Evolutionary conservation across 1,284 basidiomycete species (phyloP).

Genomic region (Lignosus rhinocerotis): DNA sequence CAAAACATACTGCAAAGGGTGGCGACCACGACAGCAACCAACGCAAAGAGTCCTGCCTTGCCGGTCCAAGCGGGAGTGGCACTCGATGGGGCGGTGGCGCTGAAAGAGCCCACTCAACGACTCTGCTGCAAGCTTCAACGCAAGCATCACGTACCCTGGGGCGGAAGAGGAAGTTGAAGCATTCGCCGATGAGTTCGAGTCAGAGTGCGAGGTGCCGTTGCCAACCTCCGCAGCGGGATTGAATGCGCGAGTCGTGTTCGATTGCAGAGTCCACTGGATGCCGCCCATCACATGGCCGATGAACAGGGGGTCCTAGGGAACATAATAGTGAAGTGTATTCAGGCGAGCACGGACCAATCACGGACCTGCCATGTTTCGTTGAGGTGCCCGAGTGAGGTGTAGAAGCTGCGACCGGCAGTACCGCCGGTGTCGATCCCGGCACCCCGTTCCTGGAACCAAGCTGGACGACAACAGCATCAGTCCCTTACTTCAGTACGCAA

Average conservation of each 20-base stretch:
- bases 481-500: background rate
- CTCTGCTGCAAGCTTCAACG: too few relatives aligned
- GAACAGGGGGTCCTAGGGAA: conserved; percentile 58
- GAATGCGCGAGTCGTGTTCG: conserved; percentile 57
- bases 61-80: background rate
- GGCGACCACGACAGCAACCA: background rate
- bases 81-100: background rate
- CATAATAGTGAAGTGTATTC: background rate
- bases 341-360: background rate
- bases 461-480: conserved; percentile 35
- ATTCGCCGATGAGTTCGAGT: background rate
- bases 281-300: conserved; percentile 73
- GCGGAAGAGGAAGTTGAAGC: background rate
- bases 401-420: conserved; percentile 74
- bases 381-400: conserved; percentile 77
- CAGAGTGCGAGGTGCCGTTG: conserved; percentile 1
- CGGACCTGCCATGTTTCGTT: conserved; percentile 68
- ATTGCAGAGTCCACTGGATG: conserved; percentile 68
- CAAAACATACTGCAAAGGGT: background rate
- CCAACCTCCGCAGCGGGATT: conserved; percentile 41
- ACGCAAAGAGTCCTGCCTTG: background rate
- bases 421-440: conserved; percentile 51
- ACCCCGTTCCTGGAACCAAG: conserved; percentile 78
- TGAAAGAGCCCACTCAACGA: too few relatives aligned
- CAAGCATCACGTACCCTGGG: background rate